These are phyloP conservation scores for Massariosphaeria phaeospora DNA, from an alignment of 495 filamentous ascomycete genomes.

Conservation along the genomic window DNA sequence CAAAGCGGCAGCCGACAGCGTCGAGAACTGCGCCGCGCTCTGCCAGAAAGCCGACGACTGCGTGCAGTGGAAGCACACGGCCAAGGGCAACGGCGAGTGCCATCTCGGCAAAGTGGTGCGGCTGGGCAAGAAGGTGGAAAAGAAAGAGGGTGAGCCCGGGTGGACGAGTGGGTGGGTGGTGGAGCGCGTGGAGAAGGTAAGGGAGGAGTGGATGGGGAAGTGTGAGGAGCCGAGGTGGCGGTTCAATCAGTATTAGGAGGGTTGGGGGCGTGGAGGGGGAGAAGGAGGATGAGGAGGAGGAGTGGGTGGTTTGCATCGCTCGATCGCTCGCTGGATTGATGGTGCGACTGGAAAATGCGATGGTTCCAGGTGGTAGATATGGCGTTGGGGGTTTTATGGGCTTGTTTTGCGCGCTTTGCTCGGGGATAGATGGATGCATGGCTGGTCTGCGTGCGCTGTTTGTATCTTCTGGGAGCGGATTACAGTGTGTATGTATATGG, in stretches of 20 bases:
- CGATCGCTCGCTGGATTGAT: too few relatives aligned
- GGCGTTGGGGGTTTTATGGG: too few relatives aligned
- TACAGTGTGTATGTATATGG: too few relatives aligned
- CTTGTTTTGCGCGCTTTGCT: too few relatives aligned
- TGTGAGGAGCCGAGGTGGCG: conserved; percentile 22
- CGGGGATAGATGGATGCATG: too few relatives aligned
- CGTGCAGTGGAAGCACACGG: conserved; percentile 27
- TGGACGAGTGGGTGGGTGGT: conserved; percentile 31
- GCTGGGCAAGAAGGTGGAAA: conserved; percentile 10
- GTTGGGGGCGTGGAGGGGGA: background rate
- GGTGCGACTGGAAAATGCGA: too few relatives aligned
- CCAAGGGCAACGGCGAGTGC: conserved; percentile 11
- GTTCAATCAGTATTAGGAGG: conserved; percentile 19
- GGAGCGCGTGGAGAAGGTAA: conserved; percentile 20
- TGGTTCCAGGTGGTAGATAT: too few relatives aligned
- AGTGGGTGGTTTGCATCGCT: too few relatives aligned
- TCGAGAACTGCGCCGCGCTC: conserved; percentile 14
- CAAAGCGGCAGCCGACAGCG: conserved; percentile 7
- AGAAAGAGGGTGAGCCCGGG: conserved; percentile 3
- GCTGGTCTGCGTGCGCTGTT: too few relatives aligned
- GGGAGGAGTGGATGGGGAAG: conserved; percentile 9
- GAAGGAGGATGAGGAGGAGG: too few relatives aligned
- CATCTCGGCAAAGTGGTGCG: conserved; percentile 18
- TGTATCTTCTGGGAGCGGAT: too few relatives aligned
- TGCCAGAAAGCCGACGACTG: conserved; percentile 27